Evolutionary conservation across 1,284 basidiomycete genomes (phyloP).

Genomic region (Pisolithus thermaeus): DNA sequence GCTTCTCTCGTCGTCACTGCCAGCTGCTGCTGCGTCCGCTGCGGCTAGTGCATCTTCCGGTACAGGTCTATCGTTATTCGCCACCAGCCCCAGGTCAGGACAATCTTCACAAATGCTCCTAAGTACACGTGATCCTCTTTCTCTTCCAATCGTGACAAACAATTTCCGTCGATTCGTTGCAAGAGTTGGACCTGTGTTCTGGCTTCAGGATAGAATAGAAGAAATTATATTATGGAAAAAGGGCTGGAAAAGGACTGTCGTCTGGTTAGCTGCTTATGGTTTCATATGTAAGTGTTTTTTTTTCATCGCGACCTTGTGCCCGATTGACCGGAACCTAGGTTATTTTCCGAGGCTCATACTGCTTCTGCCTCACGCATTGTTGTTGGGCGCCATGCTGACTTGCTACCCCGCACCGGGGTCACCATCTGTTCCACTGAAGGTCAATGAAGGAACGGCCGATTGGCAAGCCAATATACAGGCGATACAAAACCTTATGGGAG

Average conservation of each 20-base stretch:
- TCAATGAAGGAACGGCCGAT: slow-evolving; percentile 52
- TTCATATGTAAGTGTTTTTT: slow-evolving; percentile 59
- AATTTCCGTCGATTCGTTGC: slow-evolving; percentile 72
- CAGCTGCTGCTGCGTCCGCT: slow-evolving; percentile 9
- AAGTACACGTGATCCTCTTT: slow-evolving; percentile 56
- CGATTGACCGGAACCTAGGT: slow-evolving; percentile 34
- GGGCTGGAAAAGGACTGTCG: slow-evolving; percentile 57
- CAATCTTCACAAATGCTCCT: slow-evolving; percentile 28
- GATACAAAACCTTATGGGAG: slow-evolving; percentile 79
- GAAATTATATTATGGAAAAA: slow-evolving; percentile 69
- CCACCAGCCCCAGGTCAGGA: slow-evolving; percentile 19
- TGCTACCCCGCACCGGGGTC: slow-evolving; percentile 42
- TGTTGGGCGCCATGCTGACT: slow-evolving; percentile 53
- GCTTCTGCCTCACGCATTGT: slow-evolving; percentile 52
- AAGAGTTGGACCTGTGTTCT: slow-evolving; percentile 63
- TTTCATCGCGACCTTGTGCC: neutral
- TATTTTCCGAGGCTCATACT: slow-evolving; percentile 62
- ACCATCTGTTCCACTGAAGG: slow-evolving; percentile 34
- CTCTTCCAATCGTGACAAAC: slow-evolving; percentile 61
- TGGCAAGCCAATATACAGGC: slow-evolving; percentile 77
- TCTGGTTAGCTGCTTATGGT: slow-evolving; percentile 63
- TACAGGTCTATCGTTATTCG: slow-evolving; percentile 3
- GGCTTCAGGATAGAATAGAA: slow-evolving; percentile 72
- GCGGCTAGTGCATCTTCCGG: slow-evolving; percentile 8
- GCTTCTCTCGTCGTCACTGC: slow-evolving; percentile 19